Conservation (phyloP, 768 basidiomycete genomes). For the Coprinellus micaceus region DNA sequence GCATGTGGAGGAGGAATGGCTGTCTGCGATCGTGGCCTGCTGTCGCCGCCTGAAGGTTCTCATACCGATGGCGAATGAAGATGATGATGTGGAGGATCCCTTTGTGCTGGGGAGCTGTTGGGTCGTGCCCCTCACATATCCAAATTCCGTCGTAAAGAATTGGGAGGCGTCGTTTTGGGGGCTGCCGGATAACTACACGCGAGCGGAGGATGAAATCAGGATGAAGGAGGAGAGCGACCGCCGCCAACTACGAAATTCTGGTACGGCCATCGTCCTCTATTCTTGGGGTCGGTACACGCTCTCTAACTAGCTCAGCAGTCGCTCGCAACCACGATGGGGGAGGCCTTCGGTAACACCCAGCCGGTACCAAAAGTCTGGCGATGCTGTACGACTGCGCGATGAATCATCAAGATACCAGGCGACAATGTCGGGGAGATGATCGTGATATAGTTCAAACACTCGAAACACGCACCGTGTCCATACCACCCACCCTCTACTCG, state of each 20-base stretch:
- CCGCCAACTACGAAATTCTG: neutral
- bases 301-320: neutral
- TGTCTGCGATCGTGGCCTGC: conserved; percentile 23
- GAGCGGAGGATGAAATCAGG: conserved; percentile 28
- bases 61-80: conserved; percentile 25
- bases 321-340: neutral
- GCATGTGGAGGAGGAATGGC: conserved; percentile 17
- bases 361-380: neutral
- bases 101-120: conserved; percentile 22
- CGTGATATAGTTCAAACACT: neutral
- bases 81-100: conserved; percentile 21
- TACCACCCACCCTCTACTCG: neutral
- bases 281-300: too few species aligned
- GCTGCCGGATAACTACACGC: conserved; percentile 25
- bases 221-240: conserved; percentile 3
- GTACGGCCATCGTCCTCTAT: neutral
- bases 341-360: neutral
- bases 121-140: conserved; percentile 31
- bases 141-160: conserved; percentile 25
- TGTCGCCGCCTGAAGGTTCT: conserved; percentile 25
- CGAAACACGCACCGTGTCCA: neutral
- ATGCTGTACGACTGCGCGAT: neutral
- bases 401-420: neutral
- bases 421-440: neutral
- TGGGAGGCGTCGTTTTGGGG: conserved; percentile 33